Conservation (phyloP, 2,329 filamentous ascomycete genomes). For the Diaporthe sp. region DNA sequence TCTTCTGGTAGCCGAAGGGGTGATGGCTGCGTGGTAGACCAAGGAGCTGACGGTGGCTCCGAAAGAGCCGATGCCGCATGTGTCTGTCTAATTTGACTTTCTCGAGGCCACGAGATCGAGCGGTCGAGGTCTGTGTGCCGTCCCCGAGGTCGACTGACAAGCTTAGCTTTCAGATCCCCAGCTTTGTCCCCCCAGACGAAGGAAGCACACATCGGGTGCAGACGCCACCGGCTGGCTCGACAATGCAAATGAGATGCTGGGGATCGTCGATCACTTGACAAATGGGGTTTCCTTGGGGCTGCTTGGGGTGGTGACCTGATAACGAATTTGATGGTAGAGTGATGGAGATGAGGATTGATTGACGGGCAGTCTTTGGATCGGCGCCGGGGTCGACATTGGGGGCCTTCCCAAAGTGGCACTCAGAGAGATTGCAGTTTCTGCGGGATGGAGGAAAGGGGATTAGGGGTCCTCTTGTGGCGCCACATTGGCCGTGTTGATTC, state of each 20-base stretch:
- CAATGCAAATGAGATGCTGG: constrained; percentile 25
- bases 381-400: constrained; percentile 28
- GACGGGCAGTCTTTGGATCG: constrained; percentile 11
- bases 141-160: not conserved
- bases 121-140: constrained; percentile 30
- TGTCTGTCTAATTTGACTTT: constrained; percentile 17
- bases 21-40: not conserved
- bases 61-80: constrained; percentile 22
- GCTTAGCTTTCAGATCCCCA: constrained; percentile 8
- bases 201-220: constrained; percentile 23
- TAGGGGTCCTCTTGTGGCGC: constrained; percentile 36
- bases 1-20: not conserved
- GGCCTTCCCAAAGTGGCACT: constrained; percentile 27
- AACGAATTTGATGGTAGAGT: constrained; percentile 1
- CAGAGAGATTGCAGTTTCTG: constrained; percentile 24
- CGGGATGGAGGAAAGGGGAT: constrained; percentile 26
- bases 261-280: constrained; percentile 21
- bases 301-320: constrained; percentile 2
- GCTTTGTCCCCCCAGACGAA: constrained; percentile 31
- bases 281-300: constrained; percentile 15
- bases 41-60: constrained; percentile 7
- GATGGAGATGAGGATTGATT: not conserved
- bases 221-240: constrained; percentile 29
- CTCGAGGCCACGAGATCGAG: constrained; percentile 8
- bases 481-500: constrained; percentile 28